These are phyloP conservation scores for Hypoxylon cercidicola DNA, from an alignment of 495 filamentous ascomycete species.

Conservation along the genomic window DNA sequence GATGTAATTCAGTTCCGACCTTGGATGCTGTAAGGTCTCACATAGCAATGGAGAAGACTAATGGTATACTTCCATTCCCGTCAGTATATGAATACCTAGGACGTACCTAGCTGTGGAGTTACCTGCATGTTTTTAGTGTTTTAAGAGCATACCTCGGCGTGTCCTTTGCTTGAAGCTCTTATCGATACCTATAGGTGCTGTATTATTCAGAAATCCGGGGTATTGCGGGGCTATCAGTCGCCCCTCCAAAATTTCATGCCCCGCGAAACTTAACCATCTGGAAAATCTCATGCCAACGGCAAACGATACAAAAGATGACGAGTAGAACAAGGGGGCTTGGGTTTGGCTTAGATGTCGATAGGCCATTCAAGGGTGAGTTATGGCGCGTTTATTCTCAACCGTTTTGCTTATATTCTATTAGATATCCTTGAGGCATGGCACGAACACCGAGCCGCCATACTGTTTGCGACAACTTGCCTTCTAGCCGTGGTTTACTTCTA, in stretches of 20 bases:
- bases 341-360: conserved; percentile 8
- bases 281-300: conserved; percentile 19
- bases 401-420: conserved; percentile 38
- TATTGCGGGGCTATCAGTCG: conserved; percentile 25
- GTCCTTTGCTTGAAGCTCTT: neutral
- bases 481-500: conserved; percentile 53
- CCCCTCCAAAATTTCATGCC: conserved; percentile 41
- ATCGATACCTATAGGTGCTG: neutral
- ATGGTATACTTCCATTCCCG: no score
- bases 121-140: no score
- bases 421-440: conserved; percentile 67
- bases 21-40: no score
- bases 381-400: neutral
- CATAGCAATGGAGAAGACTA: no score
- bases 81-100: no score
- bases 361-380: conserved; percentile 16
- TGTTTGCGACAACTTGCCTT: conserved; percentile 53
- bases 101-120: no score
- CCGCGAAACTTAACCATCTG: conserved; percentile 38
- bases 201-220: conserved; percentile 32
- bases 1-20: no score
- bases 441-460: conserved; percentile 60
- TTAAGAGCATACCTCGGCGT: no score
- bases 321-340: conserved; percentile 20
- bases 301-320: conserved; percentile 20